Base-by-base conservation (phyloP, 345 rosid genomes). In the Populus davidiana region DNA sequence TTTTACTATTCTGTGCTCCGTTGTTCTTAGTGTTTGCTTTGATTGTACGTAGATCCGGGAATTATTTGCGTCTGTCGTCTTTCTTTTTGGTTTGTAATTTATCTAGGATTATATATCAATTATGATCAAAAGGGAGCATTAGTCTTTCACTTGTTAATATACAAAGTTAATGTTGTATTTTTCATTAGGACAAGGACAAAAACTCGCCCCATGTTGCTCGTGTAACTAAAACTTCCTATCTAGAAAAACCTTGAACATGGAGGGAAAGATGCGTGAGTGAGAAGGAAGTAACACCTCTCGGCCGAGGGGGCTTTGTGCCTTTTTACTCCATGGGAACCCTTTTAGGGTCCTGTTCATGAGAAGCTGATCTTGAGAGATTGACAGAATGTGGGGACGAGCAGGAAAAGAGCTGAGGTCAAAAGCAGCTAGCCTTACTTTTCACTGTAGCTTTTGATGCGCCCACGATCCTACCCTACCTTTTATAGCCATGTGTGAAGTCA, bases 41-140 rank as follows among this genome's bases (percentile, higher is more conserved):
- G 75, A 81, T 71, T 81, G 75, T 80, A 79, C 76, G 63, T 56
- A 71, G 84, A 87, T 80, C 77, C 78, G 50, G 85, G 83, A 83
- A 84, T 83, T 83, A 84, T 82, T 72, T 86, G 81, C 81, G 81
- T 80, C 86, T 84, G 89, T 82, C 86, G 56, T 79, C 44, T 80
- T 82, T 47, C 71, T n/a, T 25, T 75, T 52, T 33, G 75, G 25
- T 70, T 73, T 81, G 84, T 73, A 74, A 56, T 69, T 62, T 80
- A 36, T 66, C 5, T 79, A 49, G 71, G 79, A 78, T 38, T 16
- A 27, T 27, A 27, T 27, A 56, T 72, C 23, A 20, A 36, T 70
- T 72, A 66, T 75, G 54, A 50, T 66, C 8, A 77, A 67, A 73
- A 56, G 25, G 67, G 27, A 25, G 70, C 35, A 38, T 70, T 49